Percentiles rank a stretch among this genome's conserved stretches.
Conservation (phyloP, 1,139 yeast species). For the Hyphopichia wangnamkhiaoensis region DNA sequence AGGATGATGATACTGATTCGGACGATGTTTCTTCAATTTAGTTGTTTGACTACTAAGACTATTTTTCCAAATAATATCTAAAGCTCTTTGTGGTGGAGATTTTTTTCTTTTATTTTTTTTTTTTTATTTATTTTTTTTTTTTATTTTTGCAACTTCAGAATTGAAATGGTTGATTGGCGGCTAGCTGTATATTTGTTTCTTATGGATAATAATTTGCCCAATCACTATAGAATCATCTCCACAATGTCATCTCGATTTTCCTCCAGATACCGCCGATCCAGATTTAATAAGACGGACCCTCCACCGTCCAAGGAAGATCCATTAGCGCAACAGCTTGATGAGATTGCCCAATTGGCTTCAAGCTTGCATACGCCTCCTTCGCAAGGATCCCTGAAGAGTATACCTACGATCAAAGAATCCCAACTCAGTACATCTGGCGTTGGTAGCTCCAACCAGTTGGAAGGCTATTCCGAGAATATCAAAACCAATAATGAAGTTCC, state of each 20-base stretch:
- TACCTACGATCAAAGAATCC: not conserved
- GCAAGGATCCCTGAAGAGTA: not conserved
- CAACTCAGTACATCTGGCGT: no score
- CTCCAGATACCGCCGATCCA: not conserved
- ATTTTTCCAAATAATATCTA: not conserved
- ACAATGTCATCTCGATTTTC: not conserved
- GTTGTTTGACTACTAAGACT: not conserved
- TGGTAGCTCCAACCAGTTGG: no score
- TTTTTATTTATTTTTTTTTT: not conserved
- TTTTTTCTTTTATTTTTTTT: not conserved
- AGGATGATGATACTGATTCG: constrained; percentile 11
- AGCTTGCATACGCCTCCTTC: not conserved
- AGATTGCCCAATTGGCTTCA: constrained; percentile 4
- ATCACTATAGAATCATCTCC: no score
- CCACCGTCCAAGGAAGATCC: not conserved
- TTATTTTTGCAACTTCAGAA: not conserved
- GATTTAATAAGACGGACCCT: not conserved
- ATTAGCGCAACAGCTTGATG: not conserved
- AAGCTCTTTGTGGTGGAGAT: no score
- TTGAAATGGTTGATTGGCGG: no score
- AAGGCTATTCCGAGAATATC: no score
- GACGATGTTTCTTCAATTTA: not conserved
- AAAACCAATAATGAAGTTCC: no score
- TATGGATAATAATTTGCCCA: no score
- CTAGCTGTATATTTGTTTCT: no score